These are phyloP conservation scores for Dendrobium nobile DNA, from an alignment of 106 monocot species.

Conservation along the genomic window DNA sequence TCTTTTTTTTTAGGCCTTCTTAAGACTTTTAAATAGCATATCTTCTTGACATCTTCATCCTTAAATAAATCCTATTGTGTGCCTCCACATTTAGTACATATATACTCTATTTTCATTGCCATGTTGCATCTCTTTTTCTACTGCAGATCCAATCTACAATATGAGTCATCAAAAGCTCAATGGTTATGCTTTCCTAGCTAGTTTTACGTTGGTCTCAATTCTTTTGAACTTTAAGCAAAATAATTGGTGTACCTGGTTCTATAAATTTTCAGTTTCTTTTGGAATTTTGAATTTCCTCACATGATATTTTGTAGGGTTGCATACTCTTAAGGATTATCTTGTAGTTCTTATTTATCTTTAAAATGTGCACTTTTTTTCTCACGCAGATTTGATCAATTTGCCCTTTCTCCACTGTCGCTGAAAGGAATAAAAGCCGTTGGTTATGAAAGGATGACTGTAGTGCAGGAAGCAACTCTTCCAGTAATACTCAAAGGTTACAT, in stretches of 20 bases:
- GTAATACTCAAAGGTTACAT: conserved; percentile 81
- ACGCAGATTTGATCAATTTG: conserved; percentile 88
- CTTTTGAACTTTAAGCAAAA: neutral
- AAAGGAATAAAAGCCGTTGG: conserved; percentile 91
- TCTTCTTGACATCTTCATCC: neutral
- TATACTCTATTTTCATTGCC: neutral
- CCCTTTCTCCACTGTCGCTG: conserved; percentile 73
- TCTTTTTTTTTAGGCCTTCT: neutral
- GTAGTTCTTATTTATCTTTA: neutral
- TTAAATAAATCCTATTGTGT: neutral
- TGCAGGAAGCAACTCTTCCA: conserved; percentile 93
- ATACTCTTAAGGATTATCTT: neutral
- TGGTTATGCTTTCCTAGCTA: neutral
- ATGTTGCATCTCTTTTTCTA: neutral
- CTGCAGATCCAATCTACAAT: neutral
- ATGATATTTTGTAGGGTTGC: neutral
- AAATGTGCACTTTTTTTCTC: neutral
- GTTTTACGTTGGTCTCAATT: neutral
- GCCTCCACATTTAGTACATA: neutral
- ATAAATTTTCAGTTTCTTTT: neutral
- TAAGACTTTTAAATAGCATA: neutral
- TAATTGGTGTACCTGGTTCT: neutral
- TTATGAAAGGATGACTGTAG: conserved; percentile 90
- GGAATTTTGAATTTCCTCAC: neutral
- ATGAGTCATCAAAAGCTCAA: neutral